Evolutionary conservation across 2,329 filamentous ascomycete species (phyloP).

Genomic region (Colletotrichum lentis): DNA sequence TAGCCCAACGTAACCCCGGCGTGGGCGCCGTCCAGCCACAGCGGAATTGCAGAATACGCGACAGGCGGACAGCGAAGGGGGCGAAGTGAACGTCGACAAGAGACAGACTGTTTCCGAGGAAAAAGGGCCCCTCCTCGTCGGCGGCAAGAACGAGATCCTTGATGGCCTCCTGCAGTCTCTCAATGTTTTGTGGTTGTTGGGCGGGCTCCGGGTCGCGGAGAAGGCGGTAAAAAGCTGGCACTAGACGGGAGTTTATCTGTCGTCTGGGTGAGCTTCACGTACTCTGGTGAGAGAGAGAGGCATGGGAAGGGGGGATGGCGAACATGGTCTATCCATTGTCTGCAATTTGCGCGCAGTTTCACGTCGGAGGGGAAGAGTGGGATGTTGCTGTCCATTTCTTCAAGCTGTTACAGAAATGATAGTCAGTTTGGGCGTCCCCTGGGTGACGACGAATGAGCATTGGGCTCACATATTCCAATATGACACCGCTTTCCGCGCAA

Average conservation of each 20-base stretch:
- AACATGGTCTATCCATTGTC: constrained; percentile 84
- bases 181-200: constrained; percentile 66
- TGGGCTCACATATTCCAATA: constrained; percentile 80
- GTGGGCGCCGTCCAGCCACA: constrained; percentile 72
- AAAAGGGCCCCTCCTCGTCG: constrained; percentile 71
- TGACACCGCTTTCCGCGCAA: constrained; percentile 80
- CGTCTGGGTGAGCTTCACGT: neutral
- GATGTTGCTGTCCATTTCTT: constrained; percentile 71
- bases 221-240: constrained; percentile 79
- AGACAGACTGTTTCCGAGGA: constrained; percentile 61
- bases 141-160: constrained; percentile 58
- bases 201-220: constrained; percentile 69
- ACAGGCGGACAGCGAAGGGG: constrained; percentile 75
- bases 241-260: constrained; percentile 77
- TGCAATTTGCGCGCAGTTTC: constrained; percentile 74
- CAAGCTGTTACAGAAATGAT: constrained; percentile 60
- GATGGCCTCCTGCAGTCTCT: constrained; percentile 72
- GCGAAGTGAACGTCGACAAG: constrained; percentile 79
- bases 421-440: neutral
- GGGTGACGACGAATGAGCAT: neutral
- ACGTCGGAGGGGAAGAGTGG: constrained; percentile 71
- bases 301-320: constrained; percentile 41
- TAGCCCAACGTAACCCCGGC: constrained; percentile 68
- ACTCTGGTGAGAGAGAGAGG: neutral
- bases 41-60: constrained; percentile 71